phyloP scores from a whole-genome alignment of 163 green algal genomes.

The Scenedesmus sp. region DNA sequence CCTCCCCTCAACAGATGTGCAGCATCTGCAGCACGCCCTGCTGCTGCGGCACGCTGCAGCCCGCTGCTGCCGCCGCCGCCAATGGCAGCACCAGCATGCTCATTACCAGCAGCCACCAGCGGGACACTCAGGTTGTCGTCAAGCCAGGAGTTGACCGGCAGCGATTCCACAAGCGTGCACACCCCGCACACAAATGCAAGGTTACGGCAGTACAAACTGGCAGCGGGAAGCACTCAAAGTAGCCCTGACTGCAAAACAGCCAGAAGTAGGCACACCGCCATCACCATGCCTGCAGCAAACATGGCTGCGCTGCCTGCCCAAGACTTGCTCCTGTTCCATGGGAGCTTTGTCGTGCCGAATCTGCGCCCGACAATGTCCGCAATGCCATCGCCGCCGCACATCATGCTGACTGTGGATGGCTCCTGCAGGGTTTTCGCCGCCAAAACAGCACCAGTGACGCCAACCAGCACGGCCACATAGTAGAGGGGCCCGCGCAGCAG shows the following conservation, averaged over 20 bases:
- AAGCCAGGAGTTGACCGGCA: slow-evolving; percentile 84
- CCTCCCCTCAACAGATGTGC: slow-evolving; percentile 6
- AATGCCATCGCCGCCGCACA: slow-evolving; percentile 89
- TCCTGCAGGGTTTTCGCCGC: slow-evolving; percentile 78
- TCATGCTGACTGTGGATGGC: slow-evolving; percentile 74
- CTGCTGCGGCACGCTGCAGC: slow-evolving; percentile 6
- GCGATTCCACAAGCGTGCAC: slow-evolving; percentile 85
- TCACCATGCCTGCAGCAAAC: slow-evolving; percentile 78
- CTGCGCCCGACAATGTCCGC: slow-evolving; percentile 88
- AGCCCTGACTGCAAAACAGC: slow-evolving; percentile 73
- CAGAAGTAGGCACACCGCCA: slow-evolving; percentile 71
- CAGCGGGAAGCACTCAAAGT: slow-evolving; percentile 65
- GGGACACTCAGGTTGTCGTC: slow-evolving; percentile 97
- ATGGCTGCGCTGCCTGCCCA: slow-evolving; percentile 93
- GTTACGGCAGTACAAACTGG: slow-evolving; percentile 55
- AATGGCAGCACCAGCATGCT: slow-evolving; percentile 73
- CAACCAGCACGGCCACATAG: slow-evolving; percentile 85
- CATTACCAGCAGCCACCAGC: slow-evolving; percentile 68
- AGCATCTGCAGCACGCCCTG: slow-evolving; percentile 41
- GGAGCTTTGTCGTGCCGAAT: slow-evolving; percentile 55
- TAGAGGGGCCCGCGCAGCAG: slow-evolving; percentile 91
- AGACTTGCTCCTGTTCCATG: slow-evolving; percentile 60
- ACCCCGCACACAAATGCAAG: slow-evolving; percentile 66
- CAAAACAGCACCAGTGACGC: slow-evolving; percentile 80
- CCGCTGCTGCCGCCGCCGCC: slow-evolving; percentile 9